Evolutionary conservation across 2,329 filamentous ascomycete species (phyloP).

Genomic region (Cladorrhinum sp.): DNA sequence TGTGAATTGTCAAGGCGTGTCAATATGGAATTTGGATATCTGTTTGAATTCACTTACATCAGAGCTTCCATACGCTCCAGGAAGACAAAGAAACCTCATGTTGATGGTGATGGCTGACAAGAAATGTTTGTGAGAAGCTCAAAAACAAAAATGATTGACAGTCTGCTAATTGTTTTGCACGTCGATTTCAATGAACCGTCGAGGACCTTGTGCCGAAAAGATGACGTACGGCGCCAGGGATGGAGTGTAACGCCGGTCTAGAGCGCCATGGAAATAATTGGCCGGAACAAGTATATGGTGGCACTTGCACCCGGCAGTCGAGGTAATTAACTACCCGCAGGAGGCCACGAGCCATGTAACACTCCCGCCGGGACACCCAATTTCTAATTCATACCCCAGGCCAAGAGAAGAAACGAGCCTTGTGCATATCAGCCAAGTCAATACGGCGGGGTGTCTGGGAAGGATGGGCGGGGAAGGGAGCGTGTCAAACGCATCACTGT

Average conservation of each 20-base stretch:
- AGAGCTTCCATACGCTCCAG: constrained; percentile 56
- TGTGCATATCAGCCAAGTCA: neutral
- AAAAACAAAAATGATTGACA: neutral
- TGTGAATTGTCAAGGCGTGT: constrained; percentile 27
- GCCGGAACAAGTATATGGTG: constrained; percentile 3
- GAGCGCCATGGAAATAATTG: constrained; percentile 1
- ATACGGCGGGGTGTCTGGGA: neutral
- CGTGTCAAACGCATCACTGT: neutral
- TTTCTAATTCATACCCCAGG: neutral
- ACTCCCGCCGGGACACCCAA: neutral
- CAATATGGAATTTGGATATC: neutral
- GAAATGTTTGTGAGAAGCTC: no score
- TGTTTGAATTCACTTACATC: constrained; percentile 38
- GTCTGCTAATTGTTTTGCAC: neutral
- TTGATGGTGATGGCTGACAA: constrained; percentile 18
- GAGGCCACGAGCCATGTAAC: constrained; percentile 16
- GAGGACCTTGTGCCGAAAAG: neutral
- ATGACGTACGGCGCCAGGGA: neutral
- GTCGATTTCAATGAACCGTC: neutral
- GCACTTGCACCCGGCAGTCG: constrained; percentile 21
- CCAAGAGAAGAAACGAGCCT: neutral
- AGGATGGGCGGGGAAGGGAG: neutral
- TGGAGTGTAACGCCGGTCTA: neutral
- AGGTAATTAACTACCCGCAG: constrained; percentile 18
- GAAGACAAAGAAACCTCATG: constrained; percentile 57